phyloP scores from a whole-genome alignment of 2,329 filamentous ascomycete species.

The Ophiognomonia clavigignenti-juglandacearum region DNA sequence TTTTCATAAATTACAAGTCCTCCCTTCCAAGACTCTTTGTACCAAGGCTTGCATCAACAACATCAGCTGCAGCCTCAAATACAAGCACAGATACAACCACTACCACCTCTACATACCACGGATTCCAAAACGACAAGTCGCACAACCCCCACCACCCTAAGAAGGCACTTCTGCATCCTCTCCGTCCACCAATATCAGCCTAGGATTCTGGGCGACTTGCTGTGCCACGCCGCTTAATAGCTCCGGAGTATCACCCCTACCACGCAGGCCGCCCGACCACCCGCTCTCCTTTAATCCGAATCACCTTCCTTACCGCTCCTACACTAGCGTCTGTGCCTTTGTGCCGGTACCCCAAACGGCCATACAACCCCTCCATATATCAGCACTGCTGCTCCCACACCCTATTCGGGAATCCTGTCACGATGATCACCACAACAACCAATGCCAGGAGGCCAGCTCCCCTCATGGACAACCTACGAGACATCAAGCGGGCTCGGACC shows the following conservation, averaged over 20 bases:
- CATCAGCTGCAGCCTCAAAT: too few relatives aligned
- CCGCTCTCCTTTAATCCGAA: neutral
- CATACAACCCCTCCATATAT: neutral
- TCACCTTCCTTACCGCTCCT: neutral
- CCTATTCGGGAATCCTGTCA: slow-evolving; percentile 4
- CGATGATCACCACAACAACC: slow-evolving; percentile 15
- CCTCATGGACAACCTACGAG: slow-evolving; percentile 3
- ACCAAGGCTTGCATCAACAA: neutral
- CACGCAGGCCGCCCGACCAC: slow-evolving; percentile 12
- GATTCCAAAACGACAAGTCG: neutral
- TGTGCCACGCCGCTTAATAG: neutral
- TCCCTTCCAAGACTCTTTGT: neutral
- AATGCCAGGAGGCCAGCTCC: slow-evolving; percentile 8
- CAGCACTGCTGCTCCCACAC: neutral
- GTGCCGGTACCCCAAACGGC: neutral
- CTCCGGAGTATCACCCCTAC: slow-evolving; percentile 6
- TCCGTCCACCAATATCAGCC: neutral
- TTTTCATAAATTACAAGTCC: neutral
- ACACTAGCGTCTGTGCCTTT: slow-evolving; percentile 7
- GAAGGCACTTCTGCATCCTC: neutral
- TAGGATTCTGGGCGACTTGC: slow-evolving; percentile 15
- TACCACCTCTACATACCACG: neutral
- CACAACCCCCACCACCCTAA: neutral
- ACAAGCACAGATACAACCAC: too few relatives aligned
- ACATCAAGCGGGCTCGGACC: slow-evolving; percentile 8